phyloP scores from a whole-genome alignment of 2,329 filamentous ascomycete species.

The Chaetomium globosum region DNA sequence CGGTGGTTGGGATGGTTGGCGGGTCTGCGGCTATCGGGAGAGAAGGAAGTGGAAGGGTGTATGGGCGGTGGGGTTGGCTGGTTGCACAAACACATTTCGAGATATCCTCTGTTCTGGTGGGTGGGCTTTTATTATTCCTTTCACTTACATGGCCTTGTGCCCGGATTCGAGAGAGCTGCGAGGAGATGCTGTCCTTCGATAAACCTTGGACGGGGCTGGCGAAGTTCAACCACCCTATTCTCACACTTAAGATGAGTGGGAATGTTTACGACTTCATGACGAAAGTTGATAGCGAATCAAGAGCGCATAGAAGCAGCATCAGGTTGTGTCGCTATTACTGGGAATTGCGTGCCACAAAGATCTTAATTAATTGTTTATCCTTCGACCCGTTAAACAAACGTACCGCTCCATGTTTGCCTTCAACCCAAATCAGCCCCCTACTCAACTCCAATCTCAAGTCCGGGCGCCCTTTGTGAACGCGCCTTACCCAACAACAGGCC shows the following conservation, averaged over 20 bases:
- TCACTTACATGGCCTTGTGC: background rate
- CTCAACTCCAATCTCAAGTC: background rate
- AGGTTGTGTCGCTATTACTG: background rate
- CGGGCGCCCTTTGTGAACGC: background rate
- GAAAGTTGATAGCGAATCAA: background rate
- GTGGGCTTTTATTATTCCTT: background rate
- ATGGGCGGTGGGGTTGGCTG: constrained; percentile 2
- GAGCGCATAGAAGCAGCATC: background rate
- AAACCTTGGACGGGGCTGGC: background rate
- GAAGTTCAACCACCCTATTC: constrained; percentile 1
- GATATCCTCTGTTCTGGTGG: constrained; percentile 14
- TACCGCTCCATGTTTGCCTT: background rate
- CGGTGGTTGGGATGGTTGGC: background rate
- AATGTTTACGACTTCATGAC: constrained; percentile 16
- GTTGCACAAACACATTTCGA: constrained; percentile 17
- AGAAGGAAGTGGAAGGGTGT: background rate
- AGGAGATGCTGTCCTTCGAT: background rate
- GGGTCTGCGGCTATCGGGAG: background rate
- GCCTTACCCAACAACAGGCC: background rate
- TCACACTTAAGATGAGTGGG: constrained; percentile 1
- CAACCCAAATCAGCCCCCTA: background rate
- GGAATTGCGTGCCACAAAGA: background rate
- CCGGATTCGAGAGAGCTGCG: background rate
- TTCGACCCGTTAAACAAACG: background rate
- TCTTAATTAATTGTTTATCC: background rate